Conservation (phyloP, 73 alveolate genomes). For the Paramecium biaurelia region DNA sequence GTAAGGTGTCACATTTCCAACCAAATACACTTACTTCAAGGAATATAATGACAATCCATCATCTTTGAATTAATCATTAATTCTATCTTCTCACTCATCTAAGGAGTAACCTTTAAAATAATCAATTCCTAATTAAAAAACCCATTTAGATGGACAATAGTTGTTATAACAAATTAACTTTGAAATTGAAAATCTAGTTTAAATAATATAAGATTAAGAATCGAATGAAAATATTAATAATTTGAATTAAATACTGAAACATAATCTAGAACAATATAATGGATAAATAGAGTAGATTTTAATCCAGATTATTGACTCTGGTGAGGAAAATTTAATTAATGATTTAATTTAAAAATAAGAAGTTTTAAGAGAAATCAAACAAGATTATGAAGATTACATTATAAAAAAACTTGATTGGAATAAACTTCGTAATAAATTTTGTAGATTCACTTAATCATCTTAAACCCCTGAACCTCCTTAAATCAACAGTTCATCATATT, state of each 20-base stretch:
- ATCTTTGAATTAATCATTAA: background rate
- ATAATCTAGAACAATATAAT: background rate
- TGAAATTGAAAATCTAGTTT: background rate
- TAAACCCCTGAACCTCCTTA: background rate
- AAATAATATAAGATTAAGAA: background rate
- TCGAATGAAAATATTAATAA: background rate
- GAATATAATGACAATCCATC: slow-evolving; percentile 11
- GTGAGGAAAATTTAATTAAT: background rate
- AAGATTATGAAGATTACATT: background rate
- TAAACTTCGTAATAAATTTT: background rate
- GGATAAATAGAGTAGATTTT: background rate
- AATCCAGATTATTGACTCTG: background rate
- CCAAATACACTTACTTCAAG: background rate
- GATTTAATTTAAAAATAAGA: background rate
- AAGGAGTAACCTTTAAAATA: background rate
- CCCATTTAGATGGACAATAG: background rate
- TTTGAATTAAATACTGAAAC: background rate
- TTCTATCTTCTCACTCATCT: background rate
- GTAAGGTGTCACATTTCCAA: background rate
- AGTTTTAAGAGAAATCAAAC: background rate
- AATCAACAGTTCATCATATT: background rate
- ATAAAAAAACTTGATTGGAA: background rate
- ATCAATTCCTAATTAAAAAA: background rate
- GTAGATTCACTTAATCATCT: background rate
- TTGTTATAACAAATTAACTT: background rate